Conservation (phyloP, 1,284 basidiomycete species). For the Inonotus hispidus region DNA sequence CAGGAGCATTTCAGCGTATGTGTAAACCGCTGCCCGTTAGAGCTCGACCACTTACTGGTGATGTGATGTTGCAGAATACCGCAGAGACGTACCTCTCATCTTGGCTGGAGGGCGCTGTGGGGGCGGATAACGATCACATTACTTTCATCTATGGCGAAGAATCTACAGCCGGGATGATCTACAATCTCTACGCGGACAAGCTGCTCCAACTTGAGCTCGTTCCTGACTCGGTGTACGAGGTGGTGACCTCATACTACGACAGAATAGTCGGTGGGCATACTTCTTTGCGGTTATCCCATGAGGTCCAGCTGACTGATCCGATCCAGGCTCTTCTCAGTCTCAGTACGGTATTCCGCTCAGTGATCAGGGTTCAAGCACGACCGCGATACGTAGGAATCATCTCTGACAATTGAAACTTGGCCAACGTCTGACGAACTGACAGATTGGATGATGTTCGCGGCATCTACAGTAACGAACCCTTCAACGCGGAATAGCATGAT, state of each 20-base stretch:
- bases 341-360: too few relatives aligned
- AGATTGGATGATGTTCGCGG: conserved; percentile 39
- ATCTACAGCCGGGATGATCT: conserved; percentile 2
- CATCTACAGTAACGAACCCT: conserved; percentile 28
- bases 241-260: conserved; percentile 8
- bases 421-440: not conserved
- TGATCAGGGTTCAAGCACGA: not conserved
- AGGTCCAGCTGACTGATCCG: too few relatives aligned
- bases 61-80: not conserved
- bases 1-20: conserved; percentile 4
- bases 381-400: conserved; percentile 22
- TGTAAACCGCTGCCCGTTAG: not conserved
- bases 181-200: conserved; percentile 17
- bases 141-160: not conserved
- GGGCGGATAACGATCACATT: not conserved
- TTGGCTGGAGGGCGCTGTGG: not conserved
- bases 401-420: conserved; percentile 22
- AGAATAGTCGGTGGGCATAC: too few relatives aligned
- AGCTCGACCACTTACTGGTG: not conserved
- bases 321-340: too few relatives aligned
- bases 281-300: not conserved
- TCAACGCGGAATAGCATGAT: conserved; percentile 30
- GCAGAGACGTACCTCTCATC: not conserved
- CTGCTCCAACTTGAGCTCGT: conserved; percentile 23
- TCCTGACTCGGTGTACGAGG: conserved; percentile 22